Evolutionary conservation across 2,329 filamentous ascomycete genomes (phyloP), one percentile per base, ranked within the genome.

Genomic region (Colletotrichum tofieldiae): DNA sequence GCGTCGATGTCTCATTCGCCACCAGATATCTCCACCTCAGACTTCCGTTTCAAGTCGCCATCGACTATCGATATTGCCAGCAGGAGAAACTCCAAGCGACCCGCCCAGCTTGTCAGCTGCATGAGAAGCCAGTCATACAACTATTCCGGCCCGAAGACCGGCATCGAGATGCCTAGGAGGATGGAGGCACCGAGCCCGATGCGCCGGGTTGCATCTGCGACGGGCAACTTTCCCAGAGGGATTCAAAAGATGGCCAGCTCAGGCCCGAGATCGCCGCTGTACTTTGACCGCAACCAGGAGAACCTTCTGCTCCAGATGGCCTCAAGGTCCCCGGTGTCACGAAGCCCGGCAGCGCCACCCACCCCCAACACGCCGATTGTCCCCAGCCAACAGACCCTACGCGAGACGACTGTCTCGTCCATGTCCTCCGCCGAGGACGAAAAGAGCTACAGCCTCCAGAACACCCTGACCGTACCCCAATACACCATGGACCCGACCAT

Each of bases 51-150:
- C 76, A 86, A 83, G 75, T 88, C 87, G 1, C 84, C 87, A 0
- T 84, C 86, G 12, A 83, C 85, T 0, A 82, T 87, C 66, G 88
- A 90, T 75, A 87, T 90, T 72, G 88, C 88, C 20, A 85, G 84
- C 23, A 84, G 89, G 56, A 84, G 89, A 64, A 87, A 86, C 73
- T 83, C 82, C 66, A 85, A 87, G 64, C 84, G 83, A 4, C 85
- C 86, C 1, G 82, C 87, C 37, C 84, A 86, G 39, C 81, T 89
- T n/a, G 82, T 87, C 51, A 80, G 80, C 12, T 82, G 85, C 11
- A 79, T 86, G 26, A 84, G 86, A 63, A 85, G 81, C 74, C 84
- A 81, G 51, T 84, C 86, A 0, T 83, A 80, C 67, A 79, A 79
- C 47, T 68, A 79, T 26, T 64, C 75, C 3, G 79, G 77, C 35